These are phyloP conservation scores for Russula sp. DNA, from an alignment of 768 basidiomycete species.

Conservation along the genomic window DNA sequence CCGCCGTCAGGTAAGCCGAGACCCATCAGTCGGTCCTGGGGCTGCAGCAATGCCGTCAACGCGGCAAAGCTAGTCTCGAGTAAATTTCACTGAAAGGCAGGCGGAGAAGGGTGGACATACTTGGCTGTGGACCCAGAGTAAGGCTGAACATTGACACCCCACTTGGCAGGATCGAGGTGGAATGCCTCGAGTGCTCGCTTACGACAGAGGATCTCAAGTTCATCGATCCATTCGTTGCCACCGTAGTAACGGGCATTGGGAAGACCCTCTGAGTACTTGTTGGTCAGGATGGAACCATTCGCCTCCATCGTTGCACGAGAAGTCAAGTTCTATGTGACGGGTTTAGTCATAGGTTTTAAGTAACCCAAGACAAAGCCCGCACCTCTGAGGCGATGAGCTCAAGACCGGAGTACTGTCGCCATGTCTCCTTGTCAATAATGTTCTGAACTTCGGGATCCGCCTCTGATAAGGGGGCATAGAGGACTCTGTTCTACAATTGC, in stretches of 20 bases:
- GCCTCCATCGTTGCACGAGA: conserved; percentile 95
- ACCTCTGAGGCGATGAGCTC: conserved; percentile 99
- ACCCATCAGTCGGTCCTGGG: conserved; percentile 98
- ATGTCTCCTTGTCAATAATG: conserved; percentile 98
- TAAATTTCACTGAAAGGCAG: conserved; percentile 6
- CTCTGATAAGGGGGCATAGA: conserved; percentile 85
- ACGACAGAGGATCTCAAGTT: conserved; percentile 91
- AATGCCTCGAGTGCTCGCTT: conserved; percentile 95
- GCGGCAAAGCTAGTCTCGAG: conserved; percentile 74
- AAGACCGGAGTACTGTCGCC: conserved; percentile 95
- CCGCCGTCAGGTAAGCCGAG: conserved; percentile 97
- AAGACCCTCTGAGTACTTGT: conserved; percentile 99
- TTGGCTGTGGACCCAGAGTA: conserved; percentile 95
- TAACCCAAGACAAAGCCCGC: conserved; percentile 20
- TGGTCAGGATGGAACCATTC: conserved; percentile 96
- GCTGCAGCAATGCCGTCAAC: conserved; percentile 91
- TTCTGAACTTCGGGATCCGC: conserved; percentile 93
- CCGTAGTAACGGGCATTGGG: conserved; percentile 97
- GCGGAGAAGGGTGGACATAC: conserved; percentile 38
- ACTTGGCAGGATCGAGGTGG: conserved; percentile 85
- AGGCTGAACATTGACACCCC: conserved; percentile 99
- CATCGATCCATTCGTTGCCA: conserved; percentile 97
- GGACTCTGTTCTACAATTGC: conserved; percentile 71
- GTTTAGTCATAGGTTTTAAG: neutral
- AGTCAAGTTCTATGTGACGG: conserved; percentile 74